Evolutionary conservation across 1,284 basidiomycete genomes (phyloP).

Genomic region (Tilletia indica): DNA sequence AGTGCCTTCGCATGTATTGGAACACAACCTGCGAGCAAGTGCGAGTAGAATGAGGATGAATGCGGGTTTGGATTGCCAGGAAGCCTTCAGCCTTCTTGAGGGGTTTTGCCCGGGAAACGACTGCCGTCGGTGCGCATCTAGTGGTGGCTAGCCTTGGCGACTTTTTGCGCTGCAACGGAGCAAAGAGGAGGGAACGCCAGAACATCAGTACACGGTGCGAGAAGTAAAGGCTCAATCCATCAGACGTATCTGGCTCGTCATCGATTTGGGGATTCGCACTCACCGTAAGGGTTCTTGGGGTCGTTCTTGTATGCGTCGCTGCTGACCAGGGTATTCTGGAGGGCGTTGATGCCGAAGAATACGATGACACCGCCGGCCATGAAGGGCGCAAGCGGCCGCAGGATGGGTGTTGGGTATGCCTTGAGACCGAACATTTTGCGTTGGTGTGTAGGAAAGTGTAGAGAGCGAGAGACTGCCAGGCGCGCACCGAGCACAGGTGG

Average conservation of each 20-base stretch:
- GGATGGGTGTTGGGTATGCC: slow-evolving; percentile 52
- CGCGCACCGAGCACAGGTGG: too few species aligned
- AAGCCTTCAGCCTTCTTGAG: too few species aligned
- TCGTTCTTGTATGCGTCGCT: slow-evolving; percentile 51
- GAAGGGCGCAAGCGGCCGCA: slow-evolving; percentile 54
- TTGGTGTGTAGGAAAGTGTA: background rate
- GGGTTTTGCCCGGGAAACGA: too few species aligned
- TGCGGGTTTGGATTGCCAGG: too few species aligned
- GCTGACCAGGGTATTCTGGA: slow-evolving; percentile 44
- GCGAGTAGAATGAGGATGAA: too few species aligned
- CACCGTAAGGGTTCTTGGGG: slow-evolving; percentile 55
- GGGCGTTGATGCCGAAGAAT: slow-evolving; percentile 47
- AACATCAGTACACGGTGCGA: background rate
- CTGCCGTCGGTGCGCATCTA: slow-evolving; percentile 20
- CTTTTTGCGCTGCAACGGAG: slow-evolving; percentile 35
- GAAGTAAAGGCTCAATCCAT: slow-evolving; percentile 9
- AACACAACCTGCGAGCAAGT: too few species aligned
- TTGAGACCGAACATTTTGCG: slow-evolving; percentile 49
- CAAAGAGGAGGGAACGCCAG: slow-evolving; percentile 19
- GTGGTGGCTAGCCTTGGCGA: slow-evolving; percentile 38
- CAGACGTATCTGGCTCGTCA: background rate
- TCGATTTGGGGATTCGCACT: slow-evolving; percentile 2
- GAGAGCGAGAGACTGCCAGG: background rate
- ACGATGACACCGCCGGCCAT: slow-evolving; percentile 47
- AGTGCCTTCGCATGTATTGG: too few species aligned